These are phyloP conservation scores for Gastrolobium villosum DNA, from an alignment of 306 rosid species.

Conservation along the genomic window DNA sequence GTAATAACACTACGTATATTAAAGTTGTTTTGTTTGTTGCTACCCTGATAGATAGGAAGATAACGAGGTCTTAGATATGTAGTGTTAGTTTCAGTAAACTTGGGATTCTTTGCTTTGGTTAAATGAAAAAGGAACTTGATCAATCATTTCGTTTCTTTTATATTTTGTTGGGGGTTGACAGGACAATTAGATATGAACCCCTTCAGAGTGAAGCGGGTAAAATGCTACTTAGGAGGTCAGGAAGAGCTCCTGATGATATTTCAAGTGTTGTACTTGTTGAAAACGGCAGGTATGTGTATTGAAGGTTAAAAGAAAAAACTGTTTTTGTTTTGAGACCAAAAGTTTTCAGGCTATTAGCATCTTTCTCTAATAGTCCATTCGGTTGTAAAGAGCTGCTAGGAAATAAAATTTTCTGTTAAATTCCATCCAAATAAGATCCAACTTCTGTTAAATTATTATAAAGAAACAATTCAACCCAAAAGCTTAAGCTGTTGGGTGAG, in stretches of 20 bases:
- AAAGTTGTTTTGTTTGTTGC: not conserved
- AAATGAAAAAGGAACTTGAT: not conserved
- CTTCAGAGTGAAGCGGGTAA: slow-evolving; percentile 96
- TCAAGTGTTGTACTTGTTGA: slow-evolving; percentile 97
- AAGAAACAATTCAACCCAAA: too few relatives aligned
- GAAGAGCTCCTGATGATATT: slow-evolving; percentile 96
- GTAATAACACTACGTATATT: too few relatives aligned
- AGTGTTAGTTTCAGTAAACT: not conserved
- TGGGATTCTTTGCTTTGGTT: not conserved
- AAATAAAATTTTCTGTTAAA: not conserved
- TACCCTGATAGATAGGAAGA: not conserved
- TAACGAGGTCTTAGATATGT: not conserved
- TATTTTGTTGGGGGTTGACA: slow-evolving; percentile 48
- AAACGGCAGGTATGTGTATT: slow-evolving; percentile 63
- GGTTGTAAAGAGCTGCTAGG: not conserved
- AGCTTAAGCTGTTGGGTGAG: too few relatives aligned
- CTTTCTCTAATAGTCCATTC: slow-evolving; percentile 25
- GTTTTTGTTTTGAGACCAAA: not conserved
- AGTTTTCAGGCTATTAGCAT: not conserved
- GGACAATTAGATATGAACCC: slow-evolving; percentile 83
- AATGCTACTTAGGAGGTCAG: slow-evolving; percentile 83
- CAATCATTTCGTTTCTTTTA: slow-evolving; percentile 17
- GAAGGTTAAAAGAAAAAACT: not conserved
- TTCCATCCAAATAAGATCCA: slow-evolving; percentile 1
- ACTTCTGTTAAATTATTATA: slow-evolving; percentile 33